Base-by-base conservation (phyloP, 257 asterid species). In the Nicotiana paniculata region DNA sequence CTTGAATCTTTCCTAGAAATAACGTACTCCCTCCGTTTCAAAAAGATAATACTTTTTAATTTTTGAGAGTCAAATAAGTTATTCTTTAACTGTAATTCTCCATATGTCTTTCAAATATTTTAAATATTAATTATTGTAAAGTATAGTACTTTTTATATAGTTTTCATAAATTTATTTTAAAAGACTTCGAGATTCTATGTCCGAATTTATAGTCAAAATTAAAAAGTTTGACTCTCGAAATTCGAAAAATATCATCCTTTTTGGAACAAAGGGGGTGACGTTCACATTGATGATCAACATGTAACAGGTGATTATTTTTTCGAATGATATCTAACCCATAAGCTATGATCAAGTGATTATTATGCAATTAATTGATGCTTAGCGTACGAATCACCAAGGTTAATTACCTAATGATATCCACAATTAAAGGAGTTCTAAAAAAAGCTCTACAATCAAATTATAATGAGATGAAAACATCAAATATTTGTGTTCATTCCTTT, bases 41-140 rank as follows among this genome's bases (percentile, higher is more conserved):
- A 39, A 7, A 37, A 6, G 7, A 37, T 37, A 2, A 7, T 39
- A 39, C 1, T 39, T 43, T 39, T 43, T 1, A 0, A 43, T 1
- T 43, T 43, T 43, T 2, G 1, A 39, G 11, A 43, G 51, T 43
- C 0, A 43, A 43, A 43, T 7, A 43, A 43, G 1, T 7, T 43
- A 43, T 43, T 2, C 2, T 0, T 43, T 8, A 1, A 8, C 0
- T 0, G 12, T 1, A 0, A 43, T 0, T 43, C 9, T 43, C 9
- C 0, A 43, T 43, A 43, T 43, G 9, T 0, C 0, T 43, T 43
- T 43, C 1, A 43, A 2, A 43, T 43, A 43, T 43, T 43, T 43
- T 43, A 1, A 43, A 43, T 43, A 43, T 43, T 43, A 37, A 43
- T 39, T 6, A 39, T 39, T 6, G 2, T 39, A 8, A 39, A 2